Conservation (phyloP, 306 rosid species). For the Urtica urens region DNA sequence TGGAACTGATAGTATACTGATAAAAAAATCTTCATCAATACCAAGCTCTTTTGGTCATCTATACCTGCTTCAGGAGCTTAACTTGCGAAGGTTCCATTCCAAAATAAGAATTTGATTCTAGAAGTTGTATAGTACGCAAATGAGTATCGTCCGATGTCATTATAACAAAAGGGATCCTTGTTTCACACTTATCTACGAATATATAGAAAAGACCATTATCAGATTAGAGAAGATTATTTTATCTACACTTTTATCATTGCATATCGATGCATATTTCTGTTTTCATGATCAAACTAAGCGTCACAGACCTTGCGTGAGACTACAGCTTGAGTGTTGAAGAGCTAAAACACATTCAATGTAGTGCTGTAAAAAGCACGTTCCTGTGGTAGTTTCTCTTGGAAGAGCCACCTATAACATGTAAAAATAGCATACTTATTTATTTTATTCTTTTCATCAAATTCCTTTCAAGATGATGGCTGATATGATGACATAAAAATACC, state of each 20-base stretch:
- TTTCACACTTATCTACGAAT: constrained; percentile 38
- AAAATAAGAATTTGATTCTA: constrained; percentile 73
- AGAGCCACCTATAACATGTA: constrained; percentile 71
- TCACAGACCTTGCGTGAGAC: constrained; percentile 41
- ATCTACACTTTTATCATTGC: too few relatives aligned
- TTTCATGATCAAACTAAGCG: background rate
- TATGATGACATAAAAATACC: constrained; percentile 28
- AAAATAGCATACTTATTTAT: constrained; percentile 4
- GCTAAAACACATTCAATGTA: constrained; percentile 78
- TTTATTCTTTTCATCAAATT: background rate
- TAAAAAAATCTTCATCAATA: constrained; percentile 7
- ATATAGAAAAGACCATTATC: constrained; percentile 20
- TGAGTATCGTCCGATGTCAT: constrained; percentile 98
- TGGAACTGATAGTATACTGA: constrained; percentile 10
- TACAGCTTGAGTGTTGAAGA: constrained; percentile 73
- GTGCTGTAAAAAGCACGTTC: constrained; percentile 57
- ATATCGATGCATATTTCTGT: background rate
- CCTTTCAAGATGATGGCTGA: background rate
- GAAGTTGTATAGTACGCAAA: constrained; percentile 51
- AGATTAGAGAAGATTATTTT: constrained; percentile 14
- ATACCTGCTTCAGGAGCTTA: constrained; percentile 89
- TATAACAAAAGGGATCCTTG: constrained; percentile 64
- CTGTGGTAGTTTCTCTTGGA: constrained; percentile 78
- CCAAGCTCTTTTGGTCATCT: constrained; percentile 4
- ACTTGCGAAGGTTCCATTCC: constrained; percentile 92